Percentiles rank a stretch among this genome's conserved stretches.
Evolutionary conservation across 495 filamentous ascomycete genomes (phyloP).

Genomic region (Penicillium goetzii): DNA sequence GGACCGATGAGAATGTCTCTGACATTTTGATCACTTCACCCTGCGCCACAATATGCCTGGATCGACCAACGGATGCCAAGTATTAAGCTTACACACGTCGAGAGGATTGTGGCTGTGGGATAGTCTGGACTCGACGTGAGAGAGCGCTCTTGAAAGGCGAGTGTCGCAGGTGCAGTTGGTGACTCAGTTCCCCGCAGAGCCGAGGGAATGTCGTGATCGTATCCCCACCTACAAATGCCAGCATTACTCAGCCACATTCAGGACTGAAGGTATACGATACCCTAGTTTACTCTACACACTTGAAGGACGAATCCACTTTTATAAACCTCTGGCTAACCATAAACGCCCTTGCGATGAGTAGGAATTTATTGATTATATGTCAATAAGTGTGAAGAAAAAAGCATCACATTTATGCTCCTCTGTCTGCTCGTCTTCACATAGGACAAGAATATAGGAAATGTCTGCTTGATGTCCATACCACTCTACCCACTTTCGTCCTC

Average conservation of each 20-base stretch:
- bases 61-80: not conserved
- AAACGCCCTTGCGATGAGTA: too few relatives aligned
- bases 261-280: not conserved
- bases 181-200: not conserved
- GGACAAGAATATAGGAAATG: not conserved
- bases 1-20: constrained; percentile 69
- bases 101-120: not conserved
- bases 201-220: not conserved
- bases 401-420: not conserved
- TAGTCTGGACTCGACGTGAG: not conserved
- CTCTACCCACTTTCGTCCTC: not conserved
- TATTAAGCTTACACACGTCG: not conserved
- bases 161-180: not conserved
- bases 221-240: not conserved
- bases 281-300: not conserved
- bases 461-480: not conserved
- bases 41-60: not conserved
- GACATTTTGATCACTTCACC: constrained; percentile 21
- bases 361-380: not conserved
- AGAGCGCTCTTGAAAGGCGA: not conserved
- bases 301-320: not conserved
- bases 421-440: not conserved
- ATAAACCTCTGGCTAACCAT: too few relatives aligned
- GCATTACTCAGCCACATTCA: not conserved
- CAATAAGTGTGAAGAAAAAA: not conserved